These are phyloP conservation scores for Marsdenia floribunda DNA, from an alignment of 257 asterid species.

Conservation along the genomic window DNA sequence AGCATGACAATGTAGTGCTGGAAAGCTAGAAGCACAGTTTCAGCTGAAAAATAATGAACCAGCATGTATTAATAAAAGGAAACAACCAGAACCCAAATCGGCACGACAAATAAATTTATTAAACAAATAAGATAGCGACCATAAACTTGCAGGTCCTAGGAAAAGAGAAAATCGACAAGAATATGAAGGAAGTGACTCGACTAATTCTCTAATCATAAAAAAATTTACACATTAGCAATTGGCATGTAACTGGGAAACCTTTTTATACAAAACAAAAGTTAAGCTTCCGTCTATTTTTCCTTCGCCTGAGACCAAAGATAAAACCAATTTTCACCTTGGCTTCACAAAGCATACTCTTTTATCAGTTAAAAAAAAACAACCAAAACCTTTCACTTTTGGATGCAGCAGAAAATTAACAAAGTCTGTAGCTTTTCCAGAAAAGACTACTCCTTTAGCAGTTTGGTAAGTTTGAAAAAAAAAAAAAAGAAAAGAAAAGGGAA, in stretches of 20 bases:
- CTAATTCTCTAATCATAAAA: not conserved
- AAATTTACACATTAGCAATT: not conserved
- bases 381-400: not conserved
- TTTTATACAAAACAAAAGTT: conserved; percentile 6
- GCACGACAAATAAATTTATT: not conserved
- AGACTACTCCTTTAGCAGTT: not conserved
- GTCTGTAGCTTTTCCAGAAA: not conserved
- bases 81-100: not conserved
- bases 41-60: conserved; percentile 49
- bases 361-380: not conserved
- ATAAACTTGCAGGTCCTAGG: not conserved
- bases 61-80: not conserved
- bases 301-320: not conserved
- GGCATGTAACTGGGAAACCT: not conserved
- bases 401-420: conserved; percentile 1
- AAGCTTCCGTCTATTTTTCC: not conserved
- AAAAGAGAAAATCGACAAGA: not conserved
- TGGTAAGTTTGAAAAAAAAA: not conserved
- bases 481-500: not conserved
- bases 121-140: not conserved
- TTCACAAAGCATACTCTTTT: not conserved
- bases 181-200: not conserved
- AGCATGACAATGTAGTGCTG: conserved; percentile 98
- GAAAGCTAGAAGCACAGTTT: conserved; percentile 63
- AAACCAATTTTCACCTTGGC: not conserved